Percentiles rank a stretch among this genome's conserved stretches.
These are phyloP conservation scores for Ustilago shanxiensis DNA, from an alignment of 1,284 basidiomycete genomes.

Conservation along the genomic window DNA sequence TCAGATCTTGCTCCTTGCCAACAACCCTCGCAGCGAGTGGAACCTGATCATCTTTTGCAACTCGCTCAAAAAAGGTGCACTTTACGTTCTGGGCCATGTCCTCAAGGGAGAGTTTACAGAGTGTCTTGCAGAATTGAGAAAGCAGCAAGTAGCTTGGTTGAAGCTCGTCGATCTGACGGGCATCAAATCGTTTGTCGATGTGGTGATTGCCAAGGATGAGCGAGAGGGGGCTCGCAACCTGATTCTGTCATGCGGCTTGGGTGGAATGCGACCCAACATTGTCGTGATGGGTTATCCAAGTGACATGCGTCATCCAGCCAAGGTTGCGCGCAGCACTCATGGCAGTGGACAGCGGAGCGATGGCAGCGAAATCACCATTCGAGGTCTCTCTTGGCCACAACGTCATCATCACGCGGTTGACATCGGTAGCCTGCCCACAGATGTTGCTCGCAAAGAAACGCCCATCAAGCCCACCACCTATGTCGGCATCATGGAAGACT, in stretches of 20 bases:
- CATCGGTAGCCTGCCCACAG: constrained; percentile 60
- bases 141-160: constrained; percentile 68
- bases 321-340: constrained; percentile 27
- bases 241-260: constrained; percentile 66
- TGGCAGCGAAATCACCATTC: constrained; percentile 63
- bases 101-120: constrained; percentile 69
- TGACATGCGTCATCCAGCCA: constrained; percentile 58
- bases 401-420: constrained; percentile 42
- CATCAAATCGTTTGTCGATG: constrained; percentile 68
- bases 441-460: constrained; percentile 62
- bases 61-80: constrained; percentile 68
- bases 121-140: constrained; percentile 65
- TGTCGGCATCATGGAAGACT: constrained; percentile 69
- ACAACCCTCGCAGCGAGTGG: constrained; percentile 68
- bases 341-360: constrained; percentile 43
- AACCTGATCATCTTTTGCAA: constrained; percentile 70
- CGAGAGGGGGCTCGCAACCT: constrained; percentile 67
- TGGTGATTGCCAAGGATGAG: constrained; percentile 67
- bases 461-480: constrained; percentile 64
- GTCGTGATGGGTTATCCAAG: constrained; percentile 68
- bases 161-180: constrained; percentile 69
- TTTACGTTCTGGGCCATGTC: constrained; percentile 68
- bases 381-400: constrained; percentile 46
- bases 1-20: constrained; percentile 67
- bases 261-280: constrained; percentile 69